Evolutionary conservation across 2,329 filamentous ascomycete genomes (phyloP).

Genomic region (Orbilia oligospora): DNA sequence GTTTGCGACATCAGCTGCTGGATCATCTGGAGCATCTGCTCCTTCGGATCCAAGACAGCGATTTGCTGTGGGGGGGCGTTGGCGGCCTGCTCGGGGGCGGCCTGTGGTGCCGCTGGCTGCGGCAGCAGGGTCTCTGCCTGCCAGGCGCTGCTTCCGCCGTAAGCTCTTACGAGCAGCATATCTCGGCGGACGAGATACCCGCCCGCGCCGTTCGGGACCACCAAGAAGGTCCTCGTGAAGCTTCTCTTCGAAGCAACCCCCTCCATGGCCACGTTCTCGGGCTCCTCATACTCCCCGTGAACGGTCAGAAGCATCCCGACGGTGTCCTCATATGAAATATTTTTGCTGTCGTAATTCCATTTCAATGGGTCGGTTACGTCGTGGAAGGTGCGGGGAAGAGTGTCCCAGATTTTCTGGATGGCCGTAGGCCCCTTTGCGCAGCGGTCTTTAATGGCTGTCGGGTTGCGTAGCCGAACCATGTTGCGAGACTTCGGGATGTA

Average conservation of each 20-base stretch:
- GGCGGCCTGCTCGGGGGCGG: constrained; percentile 25
- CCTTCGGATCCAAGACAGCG: constrained; percentile 71
- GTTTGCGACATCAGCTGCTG: constrained; percentile 82
- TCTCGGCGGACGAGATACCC: constrained; percentile 84
- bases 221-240: constrained; percentile 84
- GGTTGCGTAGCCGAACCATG: constrained; percentile 68
- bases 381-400: constrained; percentile 80
- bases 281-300: constrained; percentile 88
- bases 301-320: constrained; percentile 83
- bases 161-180: constrained; percentile 80
- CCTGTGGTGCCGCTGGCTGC: constrained; percentile 10
- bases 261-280: constrained; percentile 71
- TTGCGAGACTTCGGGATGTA: constrained; percentile 87
- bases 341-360: constrained; percentile 86
- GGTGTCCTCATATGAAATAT: constrained; percentile 80
- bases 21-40: constrained; percentile 72
- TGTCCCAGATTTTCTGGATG: constrained; percentile 79
- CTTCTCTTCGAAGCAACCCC: constrained; percentile 76
- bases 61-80: constrained; percentile 63
- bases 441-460: constrained; percentile 74
- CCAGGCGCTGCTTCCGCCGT: constrained; percentile 73
- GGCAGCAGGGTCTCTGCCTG: constrained; percentile 66
- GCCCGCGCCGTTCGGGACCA: constrained; percentile 80
- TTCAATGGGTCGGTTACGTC: constrained; percentile 78
- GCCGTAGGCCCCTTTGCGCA: constrained; percentile 75